Evolutionary conservation across 169 alveolate species (phyloP).

Genomic region (Plasmodium coatneyi): DNA sequence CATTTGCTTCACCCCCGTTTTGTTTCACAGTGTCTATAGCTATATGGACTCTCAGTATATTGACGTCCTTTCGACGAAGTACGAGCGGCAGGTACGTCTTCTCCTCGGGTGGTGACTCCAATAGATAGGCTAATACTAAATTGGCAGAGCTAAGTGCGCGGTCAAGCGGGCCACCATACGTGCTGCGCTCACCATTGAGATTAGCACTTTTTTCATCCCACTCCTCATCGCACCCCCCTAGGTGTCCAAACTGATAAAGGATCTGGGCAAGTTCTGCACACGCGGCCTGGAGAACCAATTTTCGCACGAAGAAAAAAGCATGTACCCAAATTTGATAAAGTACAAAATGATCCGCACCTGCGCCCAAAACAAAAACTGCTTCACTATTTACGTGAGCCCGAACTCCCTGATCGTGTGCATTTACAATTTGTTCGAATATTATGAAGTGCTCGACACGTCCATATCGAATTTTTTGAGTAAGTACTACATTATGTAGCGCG

Average conservation of each 20-base stretch:
- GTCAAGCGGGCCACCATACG: background rate
- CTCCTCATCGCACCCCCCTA: background rate
- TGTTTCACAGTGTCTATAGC: slow-evolving; percentile 41
- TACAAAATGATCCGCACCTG: slow-evolving; percentile 38
- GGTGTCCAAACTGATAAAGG: slow-evolving; percentile 31
- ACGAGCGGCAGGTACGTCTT: slow-evolving; percentile 23
- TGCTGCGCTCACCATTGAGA: background rate
- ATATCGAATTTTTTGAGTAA: slow-evolving; percentile 57
- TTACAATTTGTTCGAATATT: slow-evolving; percentile 46
- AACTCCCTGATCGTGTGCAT: slow-evolving; percentile 66
- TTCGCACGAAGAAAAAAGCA: slow-evolving; percentile 34
- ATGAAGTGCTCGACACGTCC: slow-evolving; percentile 5
- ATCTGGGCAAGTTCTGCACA: slow-evolving; percentile 42
- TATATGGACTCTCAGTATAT: slow-evolving; percentile 38
- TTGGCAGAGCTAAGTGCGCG: background rate
- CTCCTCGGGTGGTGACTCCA: background rate
- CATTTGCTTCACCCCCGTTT: slow-evolving; percentile 33
- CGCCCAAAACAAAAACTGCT: slow-evolving; percentile 13
- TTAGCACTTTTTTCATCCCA: background rate
- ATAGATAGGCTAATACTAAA: background rate
- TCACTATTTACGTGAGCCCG: slow-evolving; percentile 46
- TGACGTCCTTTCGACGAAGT: slow-evolving; percentile 50
- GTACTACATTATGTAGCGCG: slow-evolving; percentile 33
- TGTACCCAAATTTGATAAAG: slow-evolving; percentile 27
- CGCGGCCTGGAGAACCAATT: slow-evolving; percentile 20